These are phyloP conservation scores for Evernia prunastri DNA, from an alignment of 495 filamentous ascomycete genomes.

Conservation along the genomic window DNA sequence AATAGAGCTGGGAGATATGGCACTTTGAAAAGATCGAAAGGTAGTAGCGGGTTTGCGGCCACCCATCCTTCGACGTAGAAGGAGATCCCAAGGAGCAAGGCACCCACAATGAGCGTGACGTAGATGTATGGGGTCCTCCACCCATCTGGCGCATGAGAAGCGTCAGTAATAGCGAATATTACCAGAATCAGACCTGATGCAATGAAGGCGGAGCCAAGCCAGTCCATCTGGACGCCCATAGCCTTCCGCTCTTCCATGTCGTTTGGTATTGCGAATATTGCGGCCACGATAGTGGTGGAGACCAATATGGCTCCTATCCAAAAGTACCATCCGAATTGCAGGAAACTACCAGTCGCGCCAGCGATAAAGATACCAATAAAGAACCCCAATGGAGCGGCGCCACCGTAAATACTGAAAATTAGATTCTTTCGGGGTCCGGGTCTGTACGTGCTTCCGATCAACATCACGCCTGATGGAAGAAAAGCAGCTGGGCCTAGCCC, in stretches of 20 bases:
- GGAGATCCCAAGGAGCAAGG: constrained; percentile 46
- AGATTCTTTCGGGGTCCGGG: constrained; percentile 83
- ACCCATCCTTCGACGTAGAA: constrained; percentile 76
- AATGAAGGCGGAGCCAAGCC: constrained; percentile 58
- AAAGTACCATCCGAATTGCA: constrained; percentile 73
- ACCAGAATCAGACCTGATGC: constrained; percentile 62
- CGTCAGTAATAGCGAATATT: constrained; percentile 74
- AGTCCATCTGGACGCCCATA: constrained; percentile 58
- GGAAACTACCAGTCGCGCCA: constrained; percentile 57
- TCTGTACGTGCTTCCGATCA: constrained; percentile 73
- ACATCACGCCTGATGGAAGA: constrained; percentile 69
- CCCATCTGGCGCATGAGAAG: constrained; percentile 57
- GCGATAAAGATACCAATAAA: constrained; percentile 78
- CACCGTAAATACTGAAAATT: constrained; percentile 75
- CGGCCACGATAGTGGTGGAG: constrained; percentile 44
- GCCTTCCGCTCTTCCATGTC: constrained; percentile 48
- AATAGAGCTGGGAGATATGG: constrained; percentile 65
- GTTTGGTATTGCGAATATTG: constrained; percentile 60
- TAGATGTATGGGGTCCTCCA: constrained; percentile 72
- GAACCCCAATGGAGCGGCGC: constrained; percentile 71
- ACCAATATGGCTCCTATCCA: constrained; percentile 60
- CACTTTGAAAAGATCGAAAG: constrained; percentile 65
- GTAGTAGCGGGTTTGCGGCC: constrained; percentile 64
- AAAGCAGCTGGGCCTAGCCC: constrained; percentile 75
- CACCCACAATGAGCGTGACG: constrained; percentile 53